A percentile compares a stretch with the other conserved stretches of the same genome.
phyloP scores from a whole-genome alignment of 768 basidiomycete genomes.

The Mycena capillaripes region DNA sequence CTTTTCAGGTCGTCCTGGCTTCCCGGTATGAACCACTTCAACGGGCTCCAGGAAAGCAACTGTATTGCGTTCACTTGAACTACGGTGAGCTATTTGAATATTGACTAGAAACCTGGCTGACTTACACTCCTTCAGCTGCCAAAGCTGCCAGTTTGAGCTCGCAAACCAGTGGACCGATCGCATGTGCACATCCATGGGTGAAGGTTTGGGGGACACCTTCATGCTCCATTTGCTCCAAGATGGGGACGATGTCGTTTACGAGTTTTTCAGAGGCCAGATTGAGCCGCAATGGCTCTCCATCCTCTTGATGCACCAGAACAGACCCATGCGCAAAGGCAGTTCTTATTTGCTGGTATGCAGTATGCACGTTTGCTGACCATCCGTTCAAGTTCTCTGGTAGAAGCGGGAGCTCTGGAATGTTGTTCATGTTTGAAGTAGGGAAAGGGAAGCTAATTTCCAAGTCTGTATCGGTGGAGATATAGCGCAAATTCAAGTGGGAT shows the following conservation, averaged over 20 bases:
- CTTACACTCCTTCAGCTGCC: conserved; percentile 5
- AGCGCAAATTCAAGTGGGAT: too few species aligned
- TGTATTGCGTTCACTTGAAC: background rate
- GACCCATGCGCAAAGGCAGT: conserved; percentile 24
- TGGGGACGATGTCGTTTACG: conserved; percentile 13
- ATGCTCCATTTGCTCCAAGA: conserved; percentile 32
- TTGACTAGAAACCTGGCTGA: background rate
- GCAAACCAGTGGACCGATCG: conserved; percentile 24
- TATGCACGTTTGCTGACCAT: conserved; percentile 27
- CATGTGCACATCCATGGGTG: conserved; percentile 22
- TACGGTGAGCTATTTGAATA: background rate
- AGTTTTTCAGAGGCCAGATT: conserved; percentile 36
- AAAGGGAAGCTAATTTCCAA: too few species aligned
- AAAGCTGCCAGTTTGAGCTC: conserved; percentile 10
- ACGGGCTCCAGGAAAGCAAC: conserved; percentile 9
- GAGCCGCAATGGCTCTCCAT: conserved; percentile 30
- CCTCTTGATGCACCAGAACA: conserved; percentile 24
- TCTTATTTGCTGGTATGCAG: conserved; percentile 28
- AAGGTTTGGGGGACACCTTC: background rate
- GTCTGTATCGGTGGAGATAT: background rate
- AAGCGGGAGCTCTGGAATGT: conserved; percentile 11
- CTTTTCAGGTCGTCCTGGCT: conserved; percentile 31
- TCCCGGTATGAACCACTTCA: background rate
- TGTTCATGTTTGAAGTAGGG: background rate
- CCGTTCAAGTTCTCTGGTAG: conserved; percentile 26